Base-by-base conservation (phyloP, 2,329 filamentous ascomycete species). In the Coniochaeta hoffmannii region DNA sequence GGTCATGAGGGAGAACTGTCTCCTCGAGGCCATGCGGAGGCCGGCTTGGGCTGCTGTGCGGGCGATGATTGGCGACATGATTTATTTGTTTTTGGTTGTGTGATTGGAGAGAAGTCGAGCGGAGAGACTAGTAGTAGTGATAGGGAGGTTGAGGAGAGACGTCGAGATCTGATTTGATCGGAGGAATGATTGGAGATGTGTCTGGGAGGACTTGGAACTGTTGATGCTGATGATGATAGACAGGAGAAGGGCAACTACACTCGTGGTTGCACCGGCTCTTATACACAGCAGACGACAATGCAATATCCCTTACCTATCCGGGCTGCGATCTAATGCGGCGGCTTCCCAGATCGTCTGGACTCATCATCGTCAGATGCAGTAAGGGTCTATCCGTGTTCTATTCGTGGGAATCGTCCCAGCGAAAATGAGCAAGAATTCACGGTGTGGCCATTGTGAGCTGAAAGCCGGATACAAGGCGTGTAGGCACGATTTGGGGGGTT, bases 1-100 rank as follows among this genome's bases (percentile, higher is more conserved):
- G 53, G 62, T 62, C 59, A 71, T 63, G 56, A 71, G 60, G 55
- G 69, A 70, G 65, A 72, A 71, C n/a, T 68, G 61, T 54, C 68
- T 28, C 61, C 64, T 59, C 61, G 58, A 58, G 65, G 49, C 49
- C 28, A 34, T 34, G 49, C 49, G 49, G 24, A 46, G 41, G 49
- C 28, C 60, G 54, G 62, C 63, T 61, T 68, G 69, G 56, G 65
- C 56, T 58, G 69, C 68, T 57, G 62, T 66, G 55, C 65, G 68
- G 56, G 68, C 65, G 59, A 68, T 55, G 62, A 71, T 67, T 58
- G 69, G 64, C 55, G 68, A 69, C 69, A 71, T 71, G 35, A 30
- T 66, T 61, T 41, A 8, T 57, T 41, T 56, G 32, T 46, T 58
- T 60, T 53, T 55, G 49, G 35, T 44, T 49, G 38, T 49, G 55